Conservation (phyloP, 108 stramenopile genomes). For the Aureococcus anophagefferens region DNA sequence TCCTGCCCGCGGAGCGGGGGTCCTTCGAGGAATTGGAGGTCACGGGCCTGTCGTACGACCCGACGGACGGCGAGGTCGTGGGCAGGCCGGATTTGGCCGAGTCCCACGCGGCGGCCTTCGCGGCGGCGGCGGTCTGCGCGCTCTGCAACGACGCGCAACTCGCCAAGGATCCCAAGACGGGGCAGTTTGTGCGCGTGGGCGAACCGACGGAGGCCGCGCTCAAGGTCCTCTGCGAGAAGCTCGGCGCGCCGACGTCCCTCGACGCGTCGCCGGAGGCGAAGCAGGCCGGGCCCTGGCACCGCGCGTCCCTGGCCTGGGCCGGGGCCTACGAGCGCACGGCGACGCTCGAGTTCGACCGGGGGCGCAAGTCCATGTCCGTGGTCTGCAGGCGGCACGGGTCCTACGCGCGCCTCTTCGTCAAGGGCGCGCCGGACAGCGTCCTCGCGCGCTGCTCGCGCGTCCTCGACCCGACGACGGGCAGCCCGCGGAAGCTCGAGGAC, state of each 20-base stretch:
- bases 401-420: conserved; percentile 63
- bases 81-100: too few species aligned
- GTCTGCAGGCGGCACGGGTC: conserved; percentile 25
- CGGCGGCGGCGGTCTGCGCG: conserved; percentile 58
- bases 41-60: conserved; percentile 7
- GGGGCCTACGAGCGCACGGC: conserved; percentile 53
- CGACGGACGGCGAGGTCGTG: background rate
- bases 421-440: conserved; percentile 91
- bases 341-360: conserved; percentile 80
- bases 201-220: conserved; percentile 95
- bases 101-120: conserved; percentile 19
- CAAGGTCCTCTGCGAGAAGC: conserved; percentile 81
- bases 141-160: conserved; percentile 74
- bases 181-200: conserved; percentile 54
- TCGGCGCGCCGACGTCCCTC: conserved; percentile 22
- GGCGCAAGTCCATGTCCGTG: conserved; percentile 69
- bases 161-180: conserved; percentile 38
- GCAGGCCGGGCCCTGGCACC: conserved; percentile 3
- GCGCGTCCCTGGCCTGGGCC: conserved; percentile 13
- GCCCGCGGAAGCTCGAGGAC: too few species aligned
- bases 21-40: background rate
- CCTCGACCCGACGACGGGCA: conserved; percentile 44
- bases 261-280: conserved; percentile 5
- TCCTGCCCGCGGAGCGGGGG: conserved; percentile 16
- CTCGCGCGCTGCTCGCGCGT: conserved; percentile 80